A percentile compares a stretch with the other conserved stretches of the same genome.
phyloP scores from a whole-genome alignment of 352 stramenopile genomes.

The Pythium monospermum region DNA sequence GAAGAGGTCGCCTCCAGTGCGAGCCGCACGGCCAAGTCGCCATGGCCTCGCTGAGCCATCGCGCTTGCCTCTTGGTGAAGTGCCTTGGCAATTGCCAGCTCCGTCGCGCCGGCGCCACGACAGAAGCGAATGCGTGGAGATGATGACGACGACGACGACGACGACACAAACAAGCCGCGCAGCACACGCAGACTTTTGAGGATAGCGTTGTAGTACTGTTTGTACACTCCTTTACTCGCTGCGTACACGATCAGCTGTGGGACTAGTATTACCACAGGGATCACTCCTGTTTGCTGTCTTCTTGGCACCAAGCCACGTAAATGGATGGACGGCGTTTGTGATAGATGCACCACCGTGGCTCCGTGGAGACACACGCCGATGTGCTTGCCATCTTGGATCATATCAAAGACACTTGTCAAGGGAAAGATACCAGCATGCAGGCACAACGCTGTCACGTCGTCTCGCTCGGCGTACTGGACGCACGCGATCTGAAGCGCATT shows the following conservation, averaged over 20 bases:
- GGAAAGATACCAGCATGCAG: conserved; percentile 28
- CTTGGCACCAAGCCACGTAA: conserved; percentile 19
- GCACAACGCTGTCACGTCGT: conserved; percentile 45
- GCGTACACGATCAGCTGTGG: conserved; percentile 57
- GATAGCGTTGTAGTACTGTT: conserved; percentile 54
- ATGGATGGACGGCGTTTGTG: conserved; percentile 35
- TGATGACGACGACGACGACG: background rate
- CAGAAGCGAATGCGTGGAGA: conserved; percentile 20
- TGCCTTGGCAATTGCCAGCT: conserved; percentile 31
- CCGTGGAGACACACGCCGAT: conserved; percentile 32
- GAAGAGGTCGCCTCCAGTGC: conserved; percentile 9
- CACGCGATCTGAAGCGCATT: conserved; percentile 44
- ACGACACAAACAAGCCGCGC: conserved; percentile 21
- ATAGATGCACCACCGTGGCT: conserved; percentile 28
- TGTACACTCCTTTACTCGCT: conserved; percentile 53
- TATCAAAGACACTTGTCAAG: conserved; percentile 53
- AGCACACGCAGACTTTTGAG: conserved; percentile 58
- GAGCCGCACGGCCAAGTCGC: conserved; percentile 9
- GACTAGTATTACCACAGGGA: conserved; percentile 2
- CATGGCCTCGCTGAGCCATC: background rate
- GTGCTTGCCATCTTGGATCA: conserved; percentile 23
- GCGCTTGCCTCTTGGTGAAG: conserved; percentile 12
- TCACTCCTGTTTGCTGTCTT: background rate
- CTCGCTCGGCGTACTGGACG: conserved; percentile 47
- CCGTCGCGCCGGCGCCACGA: conserved; percentile 40